These are phyloP conservation scores for Rhipidocladum racemiflorum DNA, from an alignment of 176 grass and related monocot species.

Conservation along the genomic window DNA sequence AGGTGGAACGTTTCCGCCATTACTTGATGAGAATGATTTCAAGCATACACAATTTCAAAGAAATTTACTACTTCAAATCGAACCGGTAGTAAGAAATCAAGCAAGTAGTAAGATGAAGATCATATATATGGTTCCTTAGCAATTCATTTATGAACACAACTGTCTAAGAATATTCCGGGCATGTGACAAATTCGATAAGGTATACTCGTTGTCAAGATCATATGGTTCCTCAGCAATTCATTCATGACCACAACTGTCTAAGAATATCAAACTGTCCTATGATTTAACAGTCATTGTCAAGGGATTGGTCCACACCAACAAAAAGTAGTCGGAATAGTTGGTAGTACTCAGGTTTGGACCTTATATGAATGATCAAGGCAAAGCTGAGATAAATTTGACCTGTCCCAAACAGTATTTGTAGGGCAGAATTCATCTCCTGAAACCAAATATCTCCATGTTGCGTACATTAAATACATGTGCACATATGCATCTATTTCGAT, in stretches of 20 bases:
- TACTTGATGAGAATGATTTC: background rate
- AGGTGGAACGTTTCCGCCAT: background rate
- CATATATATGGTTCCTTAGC: background rate
- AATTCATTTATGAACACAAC: background rate
- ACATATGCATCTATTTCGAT: background rate
- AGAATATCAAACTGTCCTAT: background rate
- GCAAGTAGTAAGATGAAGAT: background rate
- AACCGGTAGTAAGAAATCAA: background rate
- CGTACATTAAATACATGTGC: background rate
- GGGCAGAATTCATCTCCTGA: background rate
- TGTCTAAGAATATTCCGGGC: background rate
- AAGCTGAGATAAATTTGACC: background rate
- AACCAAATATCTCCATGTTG: background rate
- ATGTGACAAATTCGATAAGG: background rate
- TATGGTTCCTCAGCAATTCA: conserved; percentile 4
- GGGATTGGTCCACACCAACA: background rate
- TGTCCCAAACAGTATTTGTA: background rate
- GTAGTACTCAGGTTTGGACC: background rate
- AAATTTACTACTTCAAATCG: background rate
- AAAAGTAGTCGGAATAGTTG: background rate
- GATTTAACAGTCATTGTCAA: background rate
- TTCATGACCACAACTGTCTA: background rate
- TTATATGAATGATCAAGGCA: background rate
- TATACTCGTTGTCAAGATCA: background rate
- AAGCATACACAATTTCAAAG: background rate